phyloP scores from a whole-genome alignment of 257 asterid species.

The Solanum pimpinellifolium region DNA sequence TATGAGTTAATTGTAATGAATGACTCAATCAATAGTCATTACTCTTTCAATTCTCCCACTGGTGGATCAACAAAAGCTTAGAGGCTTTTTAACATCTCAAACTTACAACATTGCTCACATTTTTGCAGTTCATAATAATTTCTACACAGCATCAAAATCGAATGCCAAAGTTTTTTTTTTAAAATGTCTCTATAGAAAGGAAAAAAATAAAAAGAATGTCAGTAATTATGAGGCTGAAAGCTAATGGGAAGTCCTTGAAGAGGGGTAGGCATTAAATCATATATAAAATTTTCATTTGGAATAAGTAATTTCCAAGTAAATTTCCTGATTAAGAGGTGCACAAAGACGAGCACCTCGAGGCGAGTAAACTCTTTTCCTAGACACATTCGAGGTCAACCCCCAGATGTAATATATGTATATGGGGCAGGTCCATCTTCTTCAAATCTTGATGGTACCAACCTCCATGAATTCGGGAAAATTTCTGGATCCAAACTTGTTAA shows the following conservation, averaged over 20 bases:
- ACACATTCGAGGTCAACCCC: slow-evolving; percentile 28
- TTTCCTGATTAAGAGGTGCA: slow-evolving; percentile 27
- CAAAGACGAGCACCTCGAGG: slow-evolving; percentile 39
- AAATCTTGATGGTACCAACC: slow-evolving; percentile 5
- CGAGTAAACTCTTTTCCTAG: slow-evolving; percentile 54
- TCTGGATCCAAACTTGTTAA: slow-evolving; percentile 26
- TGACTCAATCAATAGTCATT: too few species aligned
- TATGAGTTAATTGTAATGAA: too few species aligned
- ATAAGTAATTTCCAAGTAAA: slow-evolving; percentile 30
- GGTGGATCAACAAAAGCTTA: too few species aligned
- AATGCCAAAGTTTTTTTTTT: not conserved
- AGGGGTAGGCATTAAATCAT: slow-evolving; percentile 51
- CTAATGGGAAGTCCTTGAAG: slow-evolving; percentile 37
- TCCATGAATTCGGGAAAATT: not conserved
- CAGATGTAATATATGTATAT: not conserved
- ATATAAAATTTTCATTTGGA: slow-evolving; percentile 26
- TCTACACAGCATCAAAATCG: not conserved
- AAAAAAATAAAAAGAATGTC: not conserved
- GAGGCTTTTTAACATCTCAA: too few species aligned
- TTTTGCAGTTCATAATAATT: not conserved
- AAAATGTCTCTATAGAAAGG: not conserved
- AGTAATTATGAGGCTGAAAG: slow-evolving; percentile 17
- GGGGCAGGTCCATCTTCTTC: slow-evolving; percentile 5
- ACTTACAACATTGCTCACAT: too few species aligned
- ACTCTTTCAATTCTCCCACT: too few species aligned